Evolutionary conservation across 1,284 basidiomycete species (phyloP), one percentile per base, ranked within the genome.

Genomic region (Cryptococcus depauperatus): DNA sequence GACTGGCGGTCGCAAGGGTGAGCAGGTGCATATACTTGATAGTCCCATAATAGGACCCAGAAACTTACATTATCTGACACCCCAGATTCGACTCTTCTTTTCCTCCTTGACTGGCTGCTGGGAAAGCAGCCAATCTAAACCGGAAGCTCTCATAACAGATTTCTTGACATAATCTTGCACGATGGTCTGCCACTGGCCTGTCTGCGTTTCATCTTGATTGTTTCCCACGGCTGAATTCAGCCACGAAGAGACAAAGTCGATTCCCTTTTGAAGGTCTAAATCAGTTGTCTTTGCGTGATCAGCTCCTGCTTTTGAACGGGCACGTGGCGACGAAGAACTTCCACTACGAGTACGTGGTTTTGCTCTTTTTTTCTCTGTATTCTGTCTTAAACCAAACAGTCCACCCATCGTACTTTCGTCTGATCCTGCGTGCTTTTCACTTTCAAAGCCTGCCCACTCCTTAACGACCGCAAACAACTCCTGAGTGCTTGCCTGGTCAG

Each of bases 121-220:
- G 18, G 50, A 55, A 14, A 66, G 44, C 16, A 66, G 48, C 63
- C 64, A 66, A 16, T 64, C 63, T 18, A 68, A 48, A 1, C 61
- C 62, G 0, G 60, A 48, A 2, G 61, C 66, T 32, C 58, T 56
- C 13, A 52, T 48, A 32, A 66, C 39, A 1, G 62, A 55, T 22
- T 50, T 47, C 37, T 59, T 60, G 25, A 68, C 66, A 35, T 56
- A 68, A 35, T 58, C 58, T 50, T 64, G 61, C 1, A 68, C 61
- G 8, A 53, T 48, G 13, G 51, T 53, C 29, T 56, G 50, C 43
- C 54, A 55, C 18, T 53, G 53, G 14, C 47, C 51, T 3, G 45
- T 52, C 5, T 32, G 16, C 32, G 10, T 28, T 9, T 35, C 33
- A 9, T 30, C 33, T 3, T 16, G 28, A 7, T 33, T 22, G 19